Evolutionary conservation across 345 rosid genomes (phyloP), one percentile per base, ranked within the genome.

Genomic region (Corchorus olitorius): DNA sequence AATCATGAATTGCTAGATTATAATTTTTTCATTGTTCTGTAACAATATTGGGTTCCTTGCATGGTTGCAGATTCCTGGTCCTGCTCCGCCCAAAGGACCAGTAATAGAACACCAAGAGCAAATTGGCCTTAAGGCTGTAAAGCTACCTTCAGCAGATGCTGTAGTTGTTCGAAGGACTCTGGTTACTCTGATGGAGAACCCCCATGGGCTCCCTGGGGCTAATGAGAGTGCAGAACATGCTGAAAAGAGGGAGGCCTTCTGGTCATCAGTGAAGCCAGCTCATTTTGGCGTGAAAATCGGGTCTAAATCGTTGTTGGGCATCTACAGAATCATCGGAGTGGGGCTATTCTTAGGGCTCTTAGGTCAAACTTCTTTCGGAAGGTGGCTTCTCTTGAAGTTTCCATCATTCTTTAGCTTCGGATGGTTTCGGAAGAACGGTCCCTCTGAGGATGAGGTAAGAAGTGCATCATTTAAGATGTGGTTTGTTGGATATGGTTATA

Each of bases 341-440:
- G 98, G 97, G 70, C 70, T 88, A 4, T 87, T 88, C 70, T 85
- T 91, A 15, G 97, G 90, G 50, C 76, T 88, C 27, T 75, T 94
- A 35, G 82, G 93, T 49, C 80, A 71, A 76, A 78, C 58, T 78
- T 70, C 91, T 8, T 75, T 91, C 2, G 97, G 95, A 39, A 87
- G 97, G 90, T 84, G 89, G 92, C 95, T 93, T 78, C 95, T 94
- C 62, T 80, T 91, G 55, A 87, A 89, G 22, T 90, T 94, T 65
- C 98, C 98, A 58, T 93, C 97, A 6, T 8, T 91, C 70, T 94
- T 94, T 78, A 90, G 95, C 86, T 83, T 91, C 55, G 98, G 97
- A 68, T 81, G 83, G 92, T 94, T 94, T 80, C 87, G 81, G 75
- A 88, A 93, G 91, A 75, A 80, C 12, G 97, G 98, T 74, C 97